Evolutionary conservation across 345 rosid species (phyloP).

Genomic region (Acer yangbiense): DNA sequence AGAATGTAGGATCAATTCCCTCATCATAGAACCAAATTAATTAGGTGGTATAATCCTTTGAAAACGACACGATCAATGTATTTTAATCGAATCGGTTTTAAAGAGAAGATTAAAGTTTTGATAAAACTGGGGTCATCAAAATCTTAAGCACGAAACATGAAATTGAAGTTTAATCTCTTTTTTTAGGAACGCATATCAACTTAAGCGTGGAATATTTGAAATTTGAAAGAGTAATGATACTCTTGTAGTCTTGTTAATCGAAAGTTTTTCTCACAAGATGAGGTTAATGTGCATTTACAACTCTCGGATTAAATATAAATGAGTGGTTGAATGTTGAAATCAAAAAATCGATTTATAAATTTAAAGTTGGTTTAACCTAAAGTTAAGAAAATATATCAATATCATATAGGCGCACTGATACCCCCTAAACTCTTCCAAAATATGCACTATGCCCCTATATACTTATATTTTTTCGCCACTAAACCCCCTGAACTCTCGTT

Average conservation of each 20-base stretch:
- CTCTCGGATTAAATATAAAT: too few relatives aligned
- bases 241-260: not conserved
- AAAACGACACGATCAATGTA: not conserved
- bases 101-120: not conserved
- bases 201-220: not conserved
- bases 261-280: not conserved
- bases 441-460: too few relatives aligned
- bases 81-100: not conserved
- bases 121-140: not conserved
- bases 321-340: too few relatives aligned
- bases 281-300: too few relatives aligned
- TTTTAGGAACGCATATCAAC: not conserved
- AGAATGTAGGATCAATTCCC: conserved; percentile 43
- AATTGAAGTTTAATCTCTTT: not conserved
- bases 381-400: too few relatives aligned
- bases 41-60: not conserved
- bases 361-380: too few relatives aligned
- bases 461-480: too few relatives aligned
- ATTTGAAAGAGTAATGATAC: not conserved
- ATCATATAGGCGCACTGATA: too few relatives aligned
- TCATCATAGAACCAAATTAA: not conserved
- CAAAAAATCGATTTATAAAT: too few relatives aligned
- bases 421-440: too few relatives aligned
- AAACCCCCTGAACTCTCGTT: too few relatives aligned
- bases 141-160: not conserved